These are phyloP conservation scores for Leptographium radiaticola DNA, from an alignment of 2,329 filamentous ascomycete species.

Conservation along the genomic window DNA sequence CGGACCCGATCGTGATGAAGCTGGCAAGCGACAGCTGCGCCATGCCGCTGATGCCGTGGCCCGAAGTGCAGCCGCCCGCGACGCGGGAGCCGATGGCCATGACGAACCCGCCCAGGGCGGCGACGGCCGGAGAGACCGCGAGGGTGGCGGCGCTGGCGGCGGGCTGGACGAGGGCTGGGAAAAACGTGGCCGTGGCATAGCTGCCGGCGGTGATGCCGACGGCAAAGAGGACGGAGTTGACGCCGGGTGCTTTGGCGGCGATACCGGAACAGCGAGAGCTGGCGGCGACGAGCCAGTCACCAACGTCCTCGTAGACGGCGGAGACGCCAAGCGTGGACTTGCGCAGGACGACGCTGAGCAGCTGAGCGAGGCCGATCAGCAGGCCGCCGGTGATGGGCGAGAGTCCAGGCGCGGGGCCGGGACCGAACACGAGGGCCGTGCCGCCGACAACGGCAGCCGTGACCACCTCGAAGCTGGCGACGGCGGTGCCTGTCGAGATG, in stretches of 20 bases:
- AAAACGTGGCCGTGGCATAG: neutral
- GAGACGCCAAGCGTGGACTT: slow-evolving; percentile 47
- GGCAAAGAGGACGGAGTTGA: slow-evolving; percentile 10
- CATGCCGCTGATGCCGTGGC: slow-evolving; percentile 56
- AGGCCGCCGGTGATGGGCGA: slow-evolving; percentile 42
- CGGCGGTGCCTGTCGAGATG: slow-evolving; percentile 20
- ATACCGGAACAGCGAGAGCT: neutral
- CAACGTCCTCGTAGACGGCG: slow-evolving; percentile 46
- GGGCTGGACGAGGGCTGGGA: slow-evolving; percentile 4
- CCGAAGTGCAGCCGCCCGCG: slow-evolving; percentile 54
- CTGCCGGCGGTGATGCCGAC: slow-evolving; percentile 20
- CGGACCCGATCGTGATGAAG: slow-evolving; percentile 43
- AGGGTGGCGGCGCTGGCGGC: neutral
- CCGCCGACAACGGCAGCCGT: slow-evolving; percentile 28
- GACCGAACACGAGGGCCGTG: slow-evolving; percentile 17
- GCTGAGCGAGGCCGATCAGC: slow-evolving; percentile 44
- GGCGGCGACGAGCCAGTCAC: slow-evolving; percentile 32
- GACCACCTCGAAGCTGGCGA: slow-evolving; percentile 29
- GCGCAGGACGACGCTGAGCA: slow-evolving; percentile 39
- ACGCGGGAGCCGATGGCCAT: slow-evolving; percentile 48
- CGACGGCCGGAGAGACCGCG: slow-evolving; percentile 22
- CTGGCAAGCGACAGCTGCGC: slow-evolving; percentile 49
- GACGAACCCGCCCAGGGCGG: slow-evolving; percentile 39
- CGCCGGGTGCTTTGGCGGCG: slow-evolving; percentile 14
- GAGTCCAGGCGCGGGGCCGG: slow-evolving; percentile 19